phyloP scores from a whole-genome alignment of 495 filamentous ascomycete genomes.

The Opeltia flavorubescens region DNA sequence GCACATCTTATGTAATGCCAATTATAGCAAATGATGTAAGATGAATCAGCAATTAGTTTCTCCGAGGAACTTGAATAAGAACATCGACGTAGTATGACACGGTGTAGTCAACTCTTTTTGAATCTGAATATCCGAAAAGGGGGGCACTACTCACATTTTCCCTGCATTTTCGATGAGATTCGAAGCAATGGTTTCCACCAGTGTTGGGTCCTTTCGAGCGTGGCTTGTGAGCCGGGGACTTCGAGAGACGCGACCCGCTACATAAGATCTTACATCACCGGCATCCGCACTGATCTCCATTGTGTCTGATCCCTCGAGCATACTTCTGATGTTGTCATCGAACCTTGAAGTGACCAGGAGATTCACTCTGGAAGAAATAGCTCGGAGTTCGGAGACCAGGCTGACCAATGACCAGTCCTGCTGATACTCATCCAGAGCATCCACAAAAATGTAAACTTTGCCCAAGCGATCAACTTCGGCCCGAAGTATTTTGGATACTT shows the following conservation, averaged over 20 bases:
- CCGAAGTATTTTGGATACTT: constrained; percentile 18
- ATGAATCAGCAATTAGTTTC: neutral
- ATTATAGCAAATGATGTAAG: constrained; percentile 13
- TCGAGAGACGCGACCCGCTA: constrained; percentile 5
- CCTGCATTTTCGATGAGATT: constrained; percentile 6
- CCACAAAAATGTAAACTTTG: constrained; percentile 27
- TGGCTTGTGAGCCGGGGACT: neutral
- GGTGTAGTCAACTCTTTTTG: too few relatives aligned
- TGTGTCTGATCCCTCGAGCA: constrained; percentile 3
- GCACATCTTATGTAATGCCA: constrained; percentile 9
- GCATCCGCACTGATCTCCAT: constrained; percentile 19
- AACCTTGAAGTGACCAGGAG: constrained; percentile 19
- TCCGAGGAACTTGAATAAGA: neutral
- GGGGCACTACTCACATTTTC: constrained; percentile 15
- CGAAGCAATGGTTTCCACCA: neutral
- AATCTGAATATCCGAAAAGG: too few relatives aligned
- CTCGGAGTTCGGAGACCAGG: constrained; percentile 7
- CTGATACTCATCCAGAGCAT: constrained; percentile 26
- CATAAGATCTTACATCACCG: constrained; percentile 18
- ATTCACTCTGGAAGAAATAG: constrained; percentile 3
- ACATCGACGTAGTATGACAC: neutral
- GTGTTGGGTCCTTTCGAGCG: neutral
- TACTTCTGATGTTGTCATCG: constrained; percentile 7
- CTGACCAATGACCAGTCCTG: neutral
- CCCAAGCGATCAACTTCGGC: constrained; percentile 14